Conservation (phyloP, 192 early-diverging fungal species). For the Dissophora globulifera region DNA sequence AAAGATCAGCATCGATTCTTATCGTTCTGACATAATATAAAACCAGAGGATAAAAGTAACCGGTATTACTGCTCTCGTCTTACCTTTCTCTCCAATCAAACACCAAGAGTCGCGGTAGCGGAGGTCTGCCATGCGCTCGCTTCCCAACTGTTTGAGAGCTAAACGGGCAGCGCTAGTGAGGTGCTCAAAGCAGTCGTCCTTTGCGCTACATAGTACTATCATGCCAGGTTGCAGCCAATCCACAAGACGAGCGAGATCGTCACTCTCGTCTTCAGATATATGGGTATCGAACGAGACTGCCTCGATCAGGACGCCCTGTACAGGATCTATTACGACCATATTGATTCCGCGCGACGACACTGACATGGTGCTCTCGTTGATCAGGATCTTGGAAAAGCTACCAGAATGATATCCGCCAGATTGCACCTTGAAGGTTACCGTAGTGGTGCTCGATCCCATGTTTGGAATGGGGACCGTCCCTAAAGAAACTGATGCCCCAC, state of each 20-base stretch:
- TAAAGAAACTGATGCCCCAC: slow-evolving; percentile 22
- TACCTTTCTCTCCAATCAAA: slow-evolving; percentile 82
- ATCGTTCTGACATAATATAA: neutral
- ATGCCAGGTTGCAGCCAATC: slow-evolving; percentile 71
- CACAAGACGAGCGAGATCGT: slow-evolving; percentile 76
- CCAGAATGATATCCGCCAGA: slow-evolving; percentile 81
- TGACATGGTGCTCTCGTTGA: slow-evolving; percentile 63
- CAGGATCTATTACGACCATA: slow-evolving; percentile 77
- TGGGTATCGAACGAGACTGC: slow-evolving; percentile 80
- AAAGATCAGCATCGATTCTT: neutral
- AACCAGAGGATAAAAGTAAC: neutral
- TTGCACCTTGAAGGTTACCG: slow-evolving; percentile 69
- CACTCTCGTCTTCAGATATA: slow-evolving; percentile 66
- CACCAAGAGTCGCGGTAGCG: slow-evolving; percentile 85
- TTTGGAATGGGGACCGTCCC: slow-evolving; percentile 42
- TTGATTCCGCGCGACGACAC: slow-evolving; percentile 78
- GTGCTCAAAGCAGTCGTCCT: slow-evolving; percentile 80
- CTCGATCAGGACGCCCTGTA: slow-evolving; percentile 74
- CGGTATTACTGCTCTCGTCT: neutral
- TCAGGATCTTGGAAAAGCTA: slow-evolving; percentile 75
- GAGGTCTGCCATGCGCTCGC: slow-evolving; percentile 60
- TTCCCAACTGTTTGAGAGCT: slow-evolving; percentile 73
- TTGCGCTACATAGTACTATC: slow-evolving; percentile 70
- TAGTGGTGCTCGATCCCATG: slow-evolving; percentile 51
- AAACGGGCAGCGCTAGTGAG: slow-evolving; percentile 66